Conservation (phyloP, 2,329 filamentous ascomycete species). For the Alternaria sp. region DNA sequence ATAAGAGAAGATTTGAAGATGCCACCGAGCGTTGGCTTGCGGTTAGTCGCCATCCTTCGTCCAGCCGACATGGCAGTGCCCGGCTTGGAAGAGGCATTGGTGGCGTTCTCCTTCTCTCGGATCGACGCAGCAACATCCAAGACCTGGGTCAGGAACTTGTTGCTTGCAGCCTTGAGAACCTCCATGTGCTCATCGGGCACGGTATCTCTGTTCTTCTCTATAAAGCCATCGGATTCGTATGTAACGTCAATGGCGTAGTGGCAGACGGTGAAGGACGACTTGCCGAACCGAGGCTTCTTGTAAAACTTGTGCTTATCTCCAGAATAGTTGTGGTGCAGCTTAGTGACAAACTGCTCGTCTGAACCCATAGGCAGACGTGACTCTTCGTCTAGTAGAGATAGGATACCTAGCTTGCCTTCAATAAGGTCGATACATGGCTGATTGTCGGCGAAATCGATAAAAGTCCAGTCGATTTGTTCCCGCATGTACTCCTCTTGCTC, state of each 20-base stretch:
- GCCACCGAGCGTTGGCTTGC: constrained; percentile 95
- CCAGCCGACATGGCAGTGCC: constrained; percentile 68
- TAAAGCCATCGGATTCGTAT: constrained; percentile 98
- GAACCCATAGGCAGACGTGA: constrained; percentile 96
- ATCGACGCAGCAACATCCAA: constrained; percentile 85
- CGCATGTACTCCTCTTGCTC: constrained; percentile 97
- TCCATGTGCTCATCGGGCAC: constrained; percentile 98
- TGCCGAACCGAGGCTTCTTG: constrained; percentile 98
- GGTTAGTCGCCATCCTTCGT: constrained; percentile 89
- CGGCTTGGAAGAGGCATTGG: constrained; percentile 74
- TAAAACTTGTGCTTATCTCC: constrained; percentile 94
- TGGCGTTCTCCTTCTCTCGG: constrained; percentile 81
- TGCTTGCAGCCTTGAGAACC: constrained; percentile 82
- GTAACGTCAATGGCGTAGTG: constrained; percentile 98
- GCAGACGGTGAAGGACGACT: constrained; percentile 96
- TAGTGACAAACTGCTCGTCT: constrained; percentile 95
- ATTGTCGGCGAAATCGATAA: constrained; percentile 99
- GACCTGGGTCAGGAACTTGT: constrained; percentile 83
- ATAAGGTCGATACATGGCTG: constrained; percentile 99
- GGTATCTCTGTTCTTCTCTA: constrained; percentile 99
- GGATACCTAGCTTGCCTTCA: constrained; percentile 92
- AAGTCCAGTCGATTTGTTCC: constrained; percentile 98
- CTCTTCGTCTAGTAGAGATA: constrained; percentile 94
- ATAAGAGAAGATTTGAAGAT: constrained; percentile 99
- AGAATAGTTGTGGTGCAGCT: constrained; percentile 92